A percentile compares a stretch with the other conserved stretches of the same genome.
These are phyloP conservation scores for Turnera subulata DNA, from an alignment of 345 rosid genomes.

Conservation along the genomic window DNA sequence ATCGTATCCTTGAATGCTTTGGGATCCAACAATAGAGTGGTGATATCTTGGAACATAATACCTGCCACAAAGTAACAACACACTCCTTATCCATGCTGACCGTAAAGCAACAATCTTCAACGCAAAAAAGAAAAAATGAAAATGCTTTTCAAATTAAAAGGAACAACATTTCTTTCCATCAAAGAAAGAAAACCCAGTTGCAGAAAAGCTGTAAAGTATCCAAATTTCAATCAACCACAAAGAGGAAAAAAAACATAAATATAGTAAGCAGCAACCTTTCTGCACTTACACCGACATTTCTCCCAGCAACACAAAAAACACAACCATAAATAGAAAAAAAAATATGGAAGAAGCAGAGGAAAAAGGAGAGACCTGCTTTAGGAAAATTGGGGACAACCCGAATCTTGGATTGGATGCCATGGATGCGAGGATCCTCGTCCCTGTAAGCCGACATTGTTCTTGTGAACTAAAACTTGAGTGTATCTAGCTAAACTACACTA, in stretches of 20 bases:
- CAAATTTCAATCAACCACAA: neutral
- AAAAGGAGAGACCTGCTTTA: constrained; percentile 19
- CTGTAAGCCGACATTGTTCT: constrained; percentile 60
- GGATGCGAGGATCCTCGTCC: constrained; percentile 42
- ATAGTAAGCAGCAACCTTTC: neutral
- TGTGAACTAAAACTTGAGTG: no score
- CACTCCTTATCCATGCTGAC: neutral
- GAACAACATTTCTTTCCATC: neutral
- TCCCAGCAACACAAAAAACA: no score
- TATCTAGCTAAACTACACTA: no score
- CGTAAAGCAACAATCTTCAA: neutral
- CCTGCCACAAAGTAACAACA: constrained; percentile 42
- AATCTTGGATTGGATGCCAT: constrained; percentile 26
- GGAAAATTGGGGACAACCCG: constrained; percentile 27
- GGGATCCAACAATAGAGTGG: constrained; percentile 83
- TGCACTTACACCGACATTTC: neutral
- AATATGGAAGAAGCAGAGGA: neutral
- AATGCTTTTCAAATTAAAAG: no score
- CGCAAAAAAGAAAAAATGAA: no score
- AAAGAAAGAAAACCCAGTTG: neutral
- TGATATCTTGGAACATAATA: constrained; percentile 95
- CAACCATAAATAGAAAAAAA: neutral
- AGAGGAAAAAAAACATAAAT: neutral
- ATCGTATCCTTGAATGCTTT: constrained; percentile 86
- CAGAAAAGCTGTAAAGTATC: neutral